Base-by-base conservation (phyloP, 2,329 filamentous ascomycete genomes). In the Dactylellina haptotyla region DNA sequence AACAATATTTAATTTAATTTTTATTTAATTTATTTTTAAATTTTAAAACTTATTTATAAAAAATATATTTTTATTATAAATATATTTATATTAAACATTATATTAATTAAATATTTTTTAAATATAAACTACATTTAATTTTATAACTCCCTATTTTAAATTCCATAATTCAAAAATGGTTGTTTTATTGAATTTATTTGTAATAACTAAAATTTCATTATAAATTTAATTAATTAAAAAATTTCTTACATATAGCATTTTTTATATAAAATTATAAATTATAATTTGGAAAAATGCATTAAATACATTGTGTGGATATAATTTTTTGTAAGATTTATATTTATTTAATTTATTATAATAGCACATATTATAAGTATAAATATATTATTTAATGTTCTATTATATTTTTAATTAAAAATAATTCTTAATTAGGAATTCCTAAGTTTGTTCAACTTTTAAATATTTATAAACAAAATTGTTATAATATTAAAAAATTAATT, bases 331-430 rank as follows among this genome's bases (percentile, higher is more conserved):
- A 50, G 20, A 34, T 53, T 30, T 8, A 53, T 53, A 53, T 53
- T 32, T 8, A 30, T 30, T 53, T 8, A 53, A 30, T 23, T 53
- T 46, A 59, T 59, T 59, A 45, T 46, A 18, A 46, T 30, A 46
- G 32, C 39, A 46, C 16, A 28, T 32, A 39, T 59, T 46, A 25
- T 23, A 46, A 59, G 32, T 59, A 16, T 58, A 43, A 32, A 37
- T 59, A 46, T 20, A 45, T 16, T 30, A 9, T 46, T 45, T 46
- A 6, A 46, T 46, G 32, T 45, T 18, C 46, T 46, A 59, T 59
- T 32, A 46, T 57, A 41, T 43, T 57, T 56, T 56, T 56, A 56
- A 56, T 16, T 20, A 14, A 57, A 43, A 43, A 26, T 57, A 57
- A 57, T 50, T 25, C 10, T 25, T 50, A 25, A 23, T 23, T 41